Conservation (phyloP, 441 rosid genomes). For the Rhodomyrtus psidioides region DNA sequence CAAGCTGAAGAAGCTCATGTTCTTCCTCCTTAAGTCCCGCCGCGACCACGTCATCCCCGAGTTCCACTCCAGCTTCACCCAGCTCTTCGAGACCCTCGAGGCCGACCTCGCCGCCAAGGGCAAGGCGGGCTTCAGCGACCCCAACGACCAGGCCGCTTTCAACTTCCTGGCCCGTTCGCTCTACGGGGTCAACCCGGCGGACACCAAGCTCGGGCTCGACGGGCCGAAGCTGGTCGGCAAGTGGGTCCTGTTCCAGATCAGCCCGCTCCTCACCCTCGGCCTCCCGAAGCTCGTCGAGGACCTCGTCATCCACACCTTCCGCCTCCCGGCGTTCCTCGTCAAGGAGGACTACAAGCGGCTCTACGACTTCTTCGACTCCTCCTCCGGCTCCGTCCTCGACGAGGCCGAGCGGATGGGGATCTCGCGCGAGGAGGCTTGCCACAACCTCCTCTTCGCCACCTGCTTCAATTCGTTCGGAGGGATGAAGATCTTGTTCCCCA, state of each 20-base stretch:
- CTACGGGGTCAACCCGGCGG: slow-evolving; percentile 43
- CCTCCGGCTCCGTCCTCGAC: slow-evolving; percentile 33
- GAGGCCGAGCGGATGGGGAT: slow-evolving; percentile 49
- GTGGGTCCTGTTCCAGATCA: slow-evolving; percentile 58
- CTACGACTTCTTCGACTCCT: slow-evolving; percentile 45
- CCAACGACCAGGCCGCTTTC: slow-evolving; percentile 56
- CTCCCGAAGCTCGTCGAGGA: slow-evolving; percentile 49
- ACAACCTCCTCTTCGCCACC: slow-evolving; percentile 51
- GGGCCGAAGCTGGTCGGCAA: slow-evolving; percentile 45
- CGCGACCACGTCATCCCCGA: slow-evolving; percentile 64
- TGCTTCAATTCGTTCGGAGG: slow-evolving; percentile 73
- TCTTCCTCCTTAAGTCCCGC: slow-evolving; percentile 40
- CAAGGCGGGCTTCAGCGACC: slow-evolving; percentile 34
- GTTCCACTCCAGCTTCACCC: slow-evolving; percentile 40
- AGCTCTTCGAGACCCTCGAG: slow-evolving; percentile 44
- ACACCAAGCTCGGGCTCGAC: slow-evolving; percentile 44
- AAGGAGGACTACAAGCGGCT: slow-evolving; percentile 47
- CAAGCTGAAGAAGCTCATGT: slow-evolving; percentile 55
- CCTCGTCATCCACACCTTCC: slow-evolving; percentile 31
- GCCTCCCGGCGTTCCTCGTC: slow-evolving; percentile 40
- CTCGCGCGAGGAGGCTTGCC: slow-evolving; percentile 56
- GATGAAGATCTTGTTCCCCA: slow-evolving; percentile 47
- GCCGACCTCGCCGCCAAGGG: slow-evolving; percentile 46
- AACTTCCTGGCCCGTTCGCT: slow-evolving; percentile 46
- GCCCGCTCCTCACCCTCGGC: slow-evolving; percentile 46